Conservation (phyloP, 2,329 filamentous ascomycete species). For the Blastomyces parvus region DNA sequence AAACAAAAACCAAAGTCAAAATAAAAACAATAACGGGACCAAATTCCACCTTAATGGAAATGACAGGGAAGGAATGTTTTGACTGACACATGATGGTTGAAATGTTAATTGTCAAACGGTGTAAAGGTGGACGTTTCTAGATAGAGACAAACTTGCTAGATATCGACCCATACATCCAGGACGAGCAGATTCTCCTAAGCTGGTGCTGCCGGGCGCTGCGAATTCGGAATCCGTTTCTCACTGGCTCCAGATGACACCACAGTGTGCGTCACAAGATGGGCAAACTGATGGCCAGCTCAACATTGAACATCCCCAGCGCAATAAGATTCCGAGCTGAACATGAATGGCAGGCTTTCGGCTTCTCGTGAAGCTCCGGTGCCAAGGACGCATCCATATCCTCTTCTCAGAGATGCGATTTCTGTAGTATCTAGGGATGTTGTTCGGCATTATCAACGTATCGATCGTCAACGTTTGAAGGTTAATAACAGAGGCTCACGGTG, state of each 20-base stretch:
- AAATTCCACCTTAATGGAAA: background rate
- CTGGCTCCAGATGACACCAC: background rate
- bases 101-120: conserved; percentile 2
- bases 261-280: background rate
- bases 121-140: conserved; percentile 3
- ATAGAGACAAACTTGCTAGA: background rate
- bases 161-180: background rate
- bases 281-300: conserved; percentile 3
- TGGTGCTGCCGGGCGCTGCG: background rate
- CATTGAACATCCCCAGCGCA: background rate
- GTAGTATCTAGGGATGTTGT: conserved; percentile 1
- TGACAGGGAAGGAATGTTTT: background rate
- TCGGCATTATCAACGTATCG: conserved; percentile 6
- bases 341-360: background rate
- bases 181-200: conserved; percentile 2
- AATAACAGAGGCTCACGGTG: background rate
- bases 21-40: too few species aligned
- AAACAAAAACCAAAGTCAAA: background rate
- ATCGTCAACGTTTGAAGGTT: background rate
- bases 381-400: background rate
- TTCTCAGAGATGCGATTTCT: conserved; percentile 3
- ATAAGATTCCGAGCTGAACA: background rate
- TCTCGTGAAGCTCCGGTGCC: background rate
- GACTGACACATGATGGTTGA: conserved; percentile 9
- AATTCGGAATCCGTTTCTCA: background rate